phyloP scores from a whole-genome alignment of 805 yeast species.

The Kuraishia ogatae region DNA sequence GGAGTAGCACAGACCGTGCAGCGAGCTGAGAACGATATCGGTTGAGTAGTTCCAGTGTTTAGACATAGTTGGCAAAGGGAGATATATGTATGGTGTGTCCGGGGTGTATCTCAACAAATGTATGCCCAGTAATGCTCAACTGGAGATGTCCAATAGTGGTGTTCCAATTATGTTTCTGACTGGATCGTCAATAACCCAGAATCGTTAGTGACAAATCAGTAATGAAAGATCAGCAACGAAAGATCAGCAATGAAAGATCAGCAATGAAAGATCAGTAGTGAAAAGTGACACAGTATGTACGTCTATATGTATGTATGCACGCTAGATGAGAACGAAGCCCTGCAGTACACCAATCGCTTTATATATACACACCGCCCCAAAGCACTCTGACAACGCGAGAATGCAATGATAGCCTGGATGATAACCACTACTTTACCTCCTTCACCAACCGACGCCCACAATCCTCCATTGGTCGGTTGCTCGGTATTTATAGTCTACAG shows the following conservation, averaged over 20 bases:
- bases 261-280: too few relatives aligned
- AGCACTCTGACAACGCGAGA: not conserved
- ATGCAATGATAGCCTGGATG: not conserved
- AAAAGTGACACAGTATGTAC: too few relatives aligned
- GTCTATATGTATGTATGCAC: not conserved
- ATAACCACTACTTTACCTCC: not conserved
- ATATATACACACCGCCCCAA: not conserved
- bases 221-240: too few relatives aligned
- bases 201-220: too few relatives aligned
- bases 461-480: not conserved
- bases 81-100: not conserved
- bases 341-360: not conserved
- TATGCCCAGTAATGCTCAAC: too few relatives aligned
- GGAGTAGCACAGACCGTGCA: slow-evolving; percentile 42
- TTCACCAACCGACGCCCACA: not conserved
- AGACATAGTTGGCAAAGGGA: not conserved
- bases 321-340: not conserved
- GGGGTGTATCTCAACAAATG: not conserved
- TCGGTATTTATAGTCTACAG: not conserved
- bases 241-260: too few relatives aligned
- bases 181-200: too few relatives aligned
- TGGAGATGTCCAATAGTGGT: too few relatives aligned
- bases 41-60: slow-evolving; percentile 43
- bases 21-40: slow-evolving; percentile 37
- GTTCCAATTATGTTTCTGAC: too few relatives aligned